Percentiles rank a stretch among this genome's conserved stretches.
phyloP scores from a whole-genome alignment of 2,329 filamentous ascomycete species.

The Trichophyton schoenleinii region DNA sequence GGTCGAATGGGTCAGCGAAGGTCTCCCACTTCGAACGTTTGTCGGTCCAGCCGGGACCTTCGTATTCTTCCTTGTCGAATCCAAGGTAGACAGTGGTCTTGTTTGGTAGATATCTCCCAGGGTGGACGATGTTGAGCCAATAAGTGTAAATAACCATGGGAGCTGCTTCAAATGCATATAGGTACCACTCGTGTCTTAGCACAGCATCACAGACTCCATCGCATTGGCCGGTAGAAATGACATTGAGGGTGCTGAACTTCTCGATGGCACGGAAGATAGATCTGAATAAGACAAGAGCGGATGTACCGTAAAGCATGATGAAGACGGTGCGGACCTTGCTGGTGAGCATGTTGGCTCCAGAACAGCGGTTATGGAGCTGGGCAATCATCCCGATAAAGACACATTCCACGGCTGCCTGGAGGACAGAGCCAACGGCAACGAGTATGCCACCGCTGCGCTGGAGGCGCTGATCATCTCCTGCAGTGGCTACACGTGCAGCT shows the following conservation, averaged over 20 bases:
- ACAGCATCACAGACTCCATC: conserved; percentile 18
- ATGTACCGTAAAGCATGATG: conserved; percentile 27
- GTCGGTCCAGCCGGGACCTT: conserved; percentile 25
- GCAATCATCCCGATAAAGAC: conserved; percentile 19
- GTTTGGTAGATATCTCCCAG: conserved; percentile 22
- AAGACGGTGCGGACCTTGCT: conserved; percentile 23
- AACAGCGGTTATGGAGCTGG: conserved; percentile 20
- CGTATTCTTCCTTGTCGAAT: conserved; percentile 20
- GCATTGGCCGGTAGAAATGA: conserved; percentile 13
- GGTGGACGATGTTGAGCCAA: conserved; percentile 28
- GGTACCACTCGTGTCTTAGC: conserved; percentile 25
- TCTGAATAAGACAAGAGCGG: conserved; percentile 22
- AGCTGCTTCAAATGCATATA: conserved; percentile 27
- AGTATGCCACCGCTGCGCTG: conserved; percentile 19
- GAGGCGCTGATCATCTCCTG: conserved; percentile 12
- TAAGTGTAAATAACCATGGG: conserved; percentile 26
- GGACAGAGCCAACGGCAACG: conserved; percentile 19
- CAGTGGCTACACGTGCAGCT: conserved; percentile 17
- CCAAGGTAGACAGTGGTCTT: conserved; percentile 21
- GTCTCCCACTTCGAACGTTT: conserved; percentile 19
- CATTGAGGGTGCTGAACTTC: conserved; percentile 18
- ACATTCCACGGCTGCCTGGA: conserved; percentile 24
- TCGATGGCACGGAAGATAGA: conserved; percentile 28
- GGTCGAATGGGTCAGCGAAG: conserved; percentile 21
- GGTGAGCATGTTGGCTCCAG: conserved; percentile 16